Conservation (phyloP, 768 basidiomycete species). For the Roridomyces roridus region DNA sequence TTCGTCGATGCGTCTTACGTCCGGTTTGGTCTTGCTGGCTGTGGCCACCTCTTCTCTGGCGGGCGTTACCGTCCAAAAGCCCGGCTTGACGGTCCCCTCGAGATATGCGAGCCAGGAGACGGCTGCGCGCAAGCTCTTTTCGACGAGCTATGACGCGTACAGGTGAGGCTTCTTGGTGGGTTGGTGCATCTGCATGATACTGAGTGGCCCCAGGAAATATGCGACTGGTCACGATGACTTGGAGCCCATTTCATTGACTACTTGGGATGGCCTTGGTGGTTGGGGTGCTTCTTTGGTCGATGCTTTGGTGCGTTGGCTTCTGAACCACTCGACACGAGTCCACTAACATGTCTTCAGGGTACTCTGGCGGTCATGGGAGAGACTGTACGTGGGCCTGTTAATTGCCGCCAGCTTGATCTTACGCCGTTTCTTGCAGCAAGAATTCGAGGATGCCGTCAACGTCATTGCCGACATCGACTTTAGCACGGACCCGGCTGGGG, state of each 20-base stretch:
- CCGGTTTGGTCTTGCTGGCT: conserved; percentile 1
- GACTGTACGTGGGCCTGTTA: not conserved
- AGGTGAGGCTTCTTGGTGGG: conserved; percentile 31
- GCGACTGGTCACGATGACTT: not conserved
- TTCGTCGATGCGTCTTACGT: conserved; percentile 6
- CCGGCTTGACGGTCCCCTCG: conserved; percentile 42
- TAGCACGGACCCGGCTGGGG: conserved; percentile 47
- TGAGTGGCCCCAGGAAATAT: not conserved
- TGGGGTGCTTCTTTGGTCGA: conserved; percentile 72
- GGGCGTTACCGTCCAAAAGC: conserved; percentile 42
- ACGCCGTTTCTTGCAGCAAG: too few species aligned
- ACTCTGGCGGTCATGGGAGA: conserved; percentile 55
- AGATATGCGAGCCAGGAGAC: conserved; percentile 35
- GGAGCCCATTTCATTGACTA: conserved; percentile 29
- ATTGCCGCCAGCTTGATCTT: not conserved
- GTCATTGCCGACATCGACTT: conserved; percentile 63
- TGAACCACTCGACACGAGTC: not conserved
- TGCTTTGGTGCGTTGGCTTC: conserved; percentile 40
- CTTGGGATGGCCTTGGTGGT: conserved; percentile 32
- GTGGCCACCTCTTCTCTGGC: conserved; percentile 6
- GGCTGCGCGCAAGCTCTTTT: conserved; percentile 49
- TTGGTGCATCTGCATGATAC: not conserved
- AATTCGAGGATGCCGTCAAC: conserved; percentile 61
- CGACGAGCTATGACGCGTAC: conserved; percentile 51
- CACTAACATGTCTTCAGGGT: too few species aligned